These are phyloP conservation scores for Epichloe aotearoae DNA, from an alignment of 2,329 filamentous ascomycete genomes.

Conservation along the genomic window DNA sequence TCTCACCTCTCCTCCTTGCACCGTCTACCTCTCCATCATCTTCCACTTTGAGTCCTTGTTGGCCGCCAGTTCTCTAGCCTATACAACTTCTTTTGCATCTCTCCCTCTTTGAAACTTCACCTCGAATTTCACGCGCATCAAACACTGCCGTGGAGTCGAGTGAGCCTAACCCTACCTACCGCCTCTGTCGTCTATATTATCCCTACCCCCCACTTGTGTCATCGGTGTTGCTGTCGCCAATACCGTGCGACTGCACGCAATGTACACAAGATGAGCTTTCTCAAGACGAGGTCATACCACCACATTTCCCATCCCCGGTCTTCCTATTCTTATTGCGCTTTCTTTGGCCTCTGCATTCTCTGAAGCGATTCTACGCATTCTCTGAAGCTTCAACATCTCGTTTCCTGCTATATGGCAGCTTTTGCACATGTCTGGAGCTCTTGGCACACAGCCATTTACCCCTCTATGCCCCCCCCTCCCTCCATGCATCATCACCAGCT, in stretches of 20 bases:
- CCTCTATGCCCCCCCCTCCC: not conserved
- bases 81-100: not conserved
- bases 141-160: not conserved
- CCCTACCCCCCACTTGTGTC: not conserved
- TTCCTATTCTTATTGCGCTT: not conserved
- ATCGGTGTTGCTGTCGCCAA: conserved; percentile 5
- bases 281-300: conserved; percentile 26
- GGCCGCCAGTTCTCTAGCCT: not conserved
- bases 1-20: not conserved
- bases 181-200: not conserved
- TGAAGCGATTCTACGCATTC: not conserved
- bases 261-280: conserved; percentile 30
- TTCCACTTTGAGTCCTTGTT: not conserved
- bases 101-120: not conserved
- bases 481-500: conserved; percentile 2
- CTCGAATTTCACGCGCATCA: not conserved
- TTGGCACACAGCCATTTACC: not conserved
- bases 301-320: not conserved
- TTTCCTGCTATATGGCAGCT: not conserved
- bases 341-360: not conserved
- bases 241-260: conserved; percentile 18
- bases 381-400: not conserved
- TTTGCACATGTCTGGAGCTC: not conserved
- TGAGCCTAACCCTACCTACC: not conserved
- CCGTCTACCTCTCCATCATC: not conserved